Evolutionary conservation across 2,329 filamentous ascomycete species (phyloP), one percentile per base, ranked within the genome.

Genomic region (Cercospora berteroae): DNA sequence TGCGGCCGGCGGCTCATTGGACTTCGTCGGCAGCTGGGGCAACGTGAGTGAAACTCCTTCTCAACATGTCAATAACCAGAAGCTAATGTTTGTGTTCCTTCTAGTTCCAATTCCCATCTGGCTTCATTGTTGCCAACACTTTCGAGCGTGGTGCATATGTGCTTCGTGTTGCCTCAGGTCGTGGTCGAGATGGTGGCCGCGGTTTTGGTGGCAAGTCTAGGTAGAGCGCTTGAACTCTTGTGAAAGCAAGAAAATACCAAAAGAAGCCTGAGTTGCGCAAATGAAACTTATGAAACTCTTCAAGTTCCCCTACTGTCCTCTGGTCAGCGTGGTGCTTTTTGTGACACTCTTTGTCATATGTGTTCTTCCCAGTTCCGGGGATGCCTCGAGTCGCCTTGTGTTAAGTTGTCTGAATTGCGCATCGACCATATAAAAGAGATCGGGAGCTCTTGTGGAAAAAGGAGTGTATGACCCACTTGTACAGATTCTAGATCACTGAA

Each of bases 91-190:
- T 55, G 12, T 55, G 5, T 27, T 55, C 23, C 2, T 9, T 27
- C 6, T 9, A 55, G 48, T 85, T 83, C 67, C 81, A 82, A 1
- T 85, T 85, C 73, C 80, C 80, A 73, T 81, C 79, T 0, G 84
- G 83, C 2, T 81, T 81, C 70, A 80, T 85, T 66, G 79, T 85
- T 8, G 74, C 85, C 68, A 85, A 85, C 75, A 83, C 80, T 1
- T 85, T 85, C 64, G 83, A 85, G 76, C 77, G 83, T 8, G 84
- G 84, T 67, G 77, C 73, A 16, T 80, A 79, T 68, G 75, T 79
- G 29, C 64, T 70, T 10, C 65, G 69, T 20, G 70, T 72, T 13
- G 70, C 70, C 18, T 67, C 60, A 5, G 70, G 70, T 50, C 66
- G 66, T 58, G 70, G 70, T 23, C 63, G 70, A 1, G 58, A 72